Evolutionary conservation across 2,329 filamentous ascomycete genomes (phyloP).

Genomic region (Orbilia ellipsospora): DNA sequence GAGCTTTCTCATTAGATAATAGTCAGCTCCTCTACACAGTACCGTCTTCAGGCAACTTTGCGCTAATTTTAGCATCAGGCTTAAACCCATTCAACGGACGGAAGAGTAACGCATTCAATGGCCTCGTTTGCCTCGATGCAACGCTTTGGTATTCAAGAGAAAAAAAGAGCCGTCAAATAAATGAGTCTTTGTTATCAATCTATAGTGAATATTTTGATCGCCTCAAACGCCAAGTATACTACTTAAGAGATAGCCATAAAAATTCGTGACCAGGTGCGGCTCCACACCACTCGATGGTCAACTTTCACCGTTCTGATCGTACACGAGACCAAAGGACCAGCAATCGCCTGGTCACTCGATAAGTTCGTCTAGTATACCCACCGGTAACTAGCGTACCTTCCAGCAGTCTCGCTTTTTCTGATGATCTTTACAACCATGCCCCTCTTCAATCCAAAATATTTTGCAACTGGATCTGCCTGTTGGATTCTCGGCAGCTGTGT

Average conservation of each 20-base stretch:
- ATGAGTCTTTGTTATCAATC: neutral
- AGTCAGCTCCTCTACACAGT: too few relatives aligned
- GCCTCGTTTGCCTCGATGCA: too few relatives aligned
- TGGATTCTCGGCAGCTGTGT: slow-evolving; percentile 94
- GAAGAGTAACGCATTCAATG: too few relatives aligned
- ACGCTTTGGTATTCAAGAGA: too few relatives aligned
- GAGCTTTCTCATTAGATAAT: too few relatives aligned
- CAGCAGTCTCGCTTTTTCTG: slow-evolving; percentile 91
- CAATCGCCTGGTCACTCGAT: neutral
- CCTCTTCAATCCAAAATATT: slow-evolving; percentile 88
- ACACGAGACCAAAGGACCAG: slow-evolving; percentile 14
- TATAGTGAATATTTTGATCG: slow-evolving; percentile 35
- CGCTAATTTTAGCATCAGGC: too few relatives aligned
- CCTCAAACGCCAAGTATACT: slow-evolving; percentile 50
- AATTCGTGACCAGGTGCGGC: slow-evolving; percentile 4
- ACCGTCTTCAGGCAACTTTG: too few relatives aligned
- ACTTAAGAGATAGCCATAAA: slow-evolving; percentile 2
- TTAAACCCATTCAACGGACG: too few relatives aligned
- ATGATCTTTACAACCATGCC: slow-evolving; percentile 99
- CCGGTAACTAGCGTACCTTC: slow-evolving; percentile 94
- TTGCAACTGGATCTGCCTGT: slow-evolving; percentile 88
- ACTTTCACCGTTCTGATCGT: slow-evolving; percentile 39
- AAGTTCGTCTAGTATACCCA: slow-evolving; percentile 65
- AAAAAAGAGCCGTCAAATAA: too few relatives aligned
- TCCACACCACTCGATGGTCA: neutral